Evolutionary conservation across 2,329 filamentous ascomycete genomes (phyloP), one percentile per base, ranked within the genome.

Genomic region (Talaromyces sp.): DNA sequence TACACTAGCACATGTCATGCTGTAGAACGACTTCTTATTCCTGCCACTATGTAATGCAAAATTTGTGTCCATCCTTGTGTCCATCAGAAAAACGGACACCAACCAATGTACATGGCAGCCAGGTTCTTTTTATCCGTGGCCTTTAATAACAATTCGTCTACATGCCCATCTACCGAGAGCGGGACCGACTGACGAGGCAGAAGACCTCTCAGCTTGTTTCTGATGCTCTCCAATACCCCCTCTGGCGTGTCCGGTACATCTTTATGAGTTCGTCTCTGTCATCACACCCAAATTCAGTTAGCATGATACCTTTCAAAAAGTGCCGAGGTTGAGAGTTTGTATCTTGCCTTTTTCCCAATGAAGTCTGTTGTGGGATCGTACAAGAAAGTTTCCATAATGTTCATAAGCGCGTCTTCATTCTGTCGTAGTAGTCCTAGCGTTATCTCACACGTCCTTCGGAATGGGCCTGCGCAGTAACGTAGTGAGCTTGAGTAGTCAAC

Each of bases 361-460:
- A 98, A 87, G 72, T 99, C 96, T 12, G 96, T 87, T 14, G 96
- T 98, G 0, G 95, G 95, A 73, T 99, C 95, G 72, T 99, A 93
- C 67, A 99, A 85, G 72, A 99, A 99, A 0, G 95, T 93, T 79
- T 99, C 96, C 1, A 99, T 82, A 57, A 99, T 93, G 0, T 93
- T 97, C 88, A 99, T 96, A 63, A 99, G 81, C 42, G 93, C 96
- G 76, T 99, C 96, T 75, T 97, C 90, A 71, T 97, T 92, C 74
- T 96, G 90, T 1, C 95, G 85, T 9, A 98, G 82, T 31, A 97
- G 87, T 48, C 85, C 83, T 64, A 98, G 83, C 11, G 92, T 96
- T 65, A 98, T 83, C 77, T 99, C 96, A 64, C 90, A 93, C 56
- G 91, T 93, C 70, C 91, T 90, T 46, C 93, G 85, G 77, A 97